Evolutionary conservation across 78 protist species (phyloP), one percentile per base, ranked within the genome.

Genomic region (Dictyostelium brefeldianum): DNA sequence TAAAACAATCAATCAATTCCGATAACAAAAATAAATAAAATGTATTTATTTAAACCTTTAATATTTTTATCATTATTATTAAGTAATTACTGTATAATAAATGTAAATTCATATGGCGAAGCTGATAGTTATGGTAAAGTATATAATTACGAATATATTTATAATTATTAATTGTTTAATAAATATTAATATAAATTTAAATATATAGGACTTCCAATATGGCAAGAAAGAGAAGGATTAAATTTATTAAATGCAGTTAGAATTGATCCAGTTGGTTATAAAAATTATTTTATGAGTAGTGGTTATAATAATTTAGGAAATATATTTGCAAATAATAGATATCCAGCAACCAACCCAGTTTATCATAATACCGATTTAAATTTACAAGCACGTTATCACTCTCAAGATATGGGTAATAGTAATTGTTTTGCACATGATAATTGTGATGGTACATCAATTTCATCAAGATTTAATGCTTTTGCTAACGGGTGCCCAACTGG

Each of bases 221-320:
- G 89, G 89, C 78, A 69, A 53, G 89, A 82, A 50, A 41, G 89
- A 48, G 89, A 82, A 50, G 31, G 36, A 29, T 75, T 62, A 64
- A 73, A 17, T 29, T 3, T 46, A 48, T 7, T 82, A 10, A 82
- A 82, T 82, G 67, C 80, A 5, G 79, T 73, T 0, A 51, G 79
- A 43, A 43, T 73, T 36, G 79, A 73, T n/a, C 79, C 79, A 73
- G 46, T 20, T 29, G 79, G 79, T 15, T 73, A 73, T 46, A 47
- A 29, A 11, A 73, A 31, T 9, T 73, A 73, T 73, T 73, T 73
- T 73, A 73, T 73, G 79, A 36, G 10, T 4, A 46, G 43, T 46
- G 65, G 70, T 3, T 78, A 54, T 31, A 20, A 51, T 22, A 78
- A 78, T 36, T 14, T 78, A 29, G 70, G 59, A 12, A 78, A 78